A percentile compares a stretch with the other conserved stretches of the same genome.
These are phyloP conservation scores for Alternaria arborescens DNA, from an alignment of 2,329 filamentous ascomycete genomes.

Conservation along the genomic window DNA sequence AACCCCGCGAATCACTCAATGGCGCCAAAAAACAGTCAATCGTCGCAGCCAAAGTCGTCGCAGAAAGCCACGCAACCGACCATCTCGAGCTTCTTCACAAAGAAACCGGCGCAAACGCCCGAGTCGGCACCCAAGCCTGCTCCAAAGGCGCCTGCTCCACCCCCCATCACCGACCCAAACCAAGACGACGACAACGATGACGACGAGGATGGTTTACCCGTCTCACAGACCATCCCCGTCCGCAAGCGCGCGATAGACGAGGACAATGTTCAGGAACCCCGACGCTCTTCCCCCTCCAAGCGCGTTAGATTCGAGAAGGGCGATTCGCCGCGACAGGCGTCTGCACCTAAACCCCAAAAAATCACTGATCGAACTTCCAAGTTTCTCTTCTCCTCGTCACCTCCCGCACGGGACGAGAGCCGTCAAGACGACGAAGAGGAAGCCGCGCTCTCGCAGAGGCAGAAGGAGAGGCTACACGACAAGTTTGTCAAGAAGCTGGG, in stretches of 20 bases:
- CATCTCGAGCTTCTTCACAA: slow-evolving; percentile 84
- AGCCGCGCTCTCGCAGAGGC: slow-evolving; percentile 62
- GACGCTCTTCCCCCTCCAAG: slow-evolving; percentile 48
- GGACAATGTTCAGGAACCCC: slow-evolving; percentile 42
- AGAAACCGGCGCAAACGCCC: slow-evolving; percentile 50
- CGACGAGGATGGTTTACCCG: slow-evolving; percentile 26
- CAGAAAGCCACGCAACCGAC: slow-evolving; percentile 76
- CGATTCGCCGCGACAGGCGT: slow-evolving; percentile 31
- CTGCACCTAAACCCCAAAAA: slow-evolving; percentile 45
- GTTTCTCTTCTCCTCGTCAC: slow-evolving; percentile 66
- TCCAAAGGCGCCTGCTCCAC: slow-evolving; percentile 31
- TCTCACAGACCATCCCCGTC: slow-evolving; percentile 13
- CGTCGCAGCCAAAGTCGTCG: slow-evolving; percentile 40
- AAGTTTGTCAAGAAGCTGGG: slow-evolving; percentile 92
- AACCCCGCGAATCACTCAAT: slow-evolving; percentile 33
- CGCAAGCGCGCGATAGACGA: slow-evolving; percentile 50
- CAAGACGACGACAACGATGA: slow-evolving; percentile 17
- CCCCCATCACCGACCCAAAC: slow-evolving; percentile 18
- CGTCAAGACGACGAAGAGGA: slow-evolving; percentile 52
- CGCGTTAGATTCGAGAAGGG: slow-evolving; percentile 41
- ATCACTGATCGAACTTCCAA: slow-evolving; percentile 63
- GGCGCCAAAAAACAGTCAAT: slow-evolving; percentile 49
- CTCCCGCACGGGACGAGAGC: slow-evolving; percentile 44
- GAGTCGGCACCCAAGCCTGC: slow-evolving; percentile 26
- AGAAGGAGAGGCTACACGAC: slow-evolving; percentile 77